Percentiles rank a stretch among this genome's conserved stretches.
These are phyloP conservation scores for Candida parachauliodes DNA, from an alignment of 805 yeast genomes.

Conservation along the genomic window DNA sequence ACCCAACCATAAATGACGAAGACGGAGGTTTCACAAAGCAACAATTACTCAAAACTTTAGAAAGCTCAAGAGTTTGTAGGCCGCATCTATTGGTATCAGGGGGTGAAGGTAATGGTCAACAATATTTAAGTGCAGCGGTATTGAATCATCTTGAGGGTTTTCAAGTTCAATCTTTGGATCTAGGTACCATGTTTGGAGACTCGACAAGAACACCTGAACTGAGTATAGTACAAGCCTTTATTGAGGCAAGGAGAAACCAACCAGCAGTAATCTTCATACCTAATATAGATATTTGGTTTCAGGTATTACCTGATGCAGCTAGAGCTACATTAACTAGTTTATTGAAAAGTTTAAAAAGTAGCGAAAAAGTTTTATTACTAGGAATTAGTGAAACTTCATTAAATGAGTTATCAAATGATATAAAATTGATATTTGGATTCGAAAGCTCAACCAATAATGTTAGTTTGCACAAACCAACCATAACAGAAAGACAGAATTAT, in stretches of 20 bases:
- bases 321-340: constrained; percentile 69
- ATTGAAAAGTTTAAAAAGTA: constrained; percentile 62
- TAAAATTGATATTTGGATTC: constrained; percentile 57
- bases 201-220: constrained; percentile 80
- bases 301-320: constrained; percentile 64
- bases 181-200: constrained; percentile 74
- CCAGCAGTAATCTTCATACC: constrained; percentile 87
- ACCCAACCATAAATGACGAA: constrained; percentile 49
- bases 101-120: constrained; percentile 77
- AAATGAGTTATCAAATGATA: constrained; percentile 41
- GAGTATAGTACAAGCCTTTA: constrained; percentile 73
- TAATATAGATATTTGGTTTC: constrained; percentile 72
- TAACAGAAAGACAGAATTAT: constrained; percentile 49
- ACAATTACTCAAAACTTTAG: constrained; percentile 50
- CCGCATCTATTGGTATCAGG: constrained; percentile 82
- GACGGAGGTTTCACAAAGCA: constrained; percentile 71
- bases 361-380: constrained; percentile 69
- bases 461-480: constrained; percentile 39
- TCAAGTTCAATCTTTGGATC: constrained; percentile 81
- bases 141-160: constrained; percentile 83
- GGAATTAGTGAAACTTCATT: constrained; percentile 60
- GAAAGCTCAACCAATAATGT: constrained; percentile 43
- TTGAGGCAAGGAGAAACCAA: constrained; percentile 84
- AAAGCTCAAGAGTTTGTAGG: constrained; percentile 64
- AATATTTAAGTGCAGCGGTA: constrained; percentile 77